Evolutionary conservation across 169 alveolate species (phyloP), one percentile per base, ranked within the genome.

Genomic region (Plasmodium ovale): DNA sequence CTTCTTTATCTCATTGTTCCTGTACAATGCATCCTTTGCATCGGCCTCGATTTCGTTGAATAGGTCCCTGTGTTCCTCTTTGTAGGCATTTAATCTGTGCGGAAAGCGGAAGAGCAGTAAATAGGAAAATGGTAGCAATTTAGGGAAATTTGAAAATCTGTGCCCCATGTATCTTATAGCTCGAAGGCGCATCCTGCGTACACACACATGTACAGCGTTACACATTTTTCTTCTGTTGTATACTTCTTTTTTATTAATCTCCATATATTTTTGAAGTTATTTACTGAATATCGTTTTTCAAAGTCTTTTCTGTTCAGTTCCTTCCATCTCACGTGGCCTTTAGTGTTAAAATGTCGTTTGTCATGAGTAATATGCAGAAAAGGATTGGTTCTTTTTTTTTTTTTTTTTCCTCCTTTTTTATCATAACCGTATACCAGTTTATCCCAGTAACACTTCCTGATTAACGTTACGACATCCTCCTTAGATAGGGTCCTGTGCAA

Each of bases 241-340:
- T 74, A 74, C 88, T 53, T 59, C 51, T 54, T 74, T 14, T 74
- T 59, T 39, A 74, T 74, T 29, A 62, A 21, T 74, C 88, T 74
- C 88, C 88, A 74, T 60, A 74, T 58, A 44, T 74, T 59, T 65
- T 74, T 74, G 33, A 74, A 74, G 19, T 72, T 59, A 51, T 74
- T 74, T 23, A 62, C 67, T 7, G 88, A 74, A 31, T 42, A 65
- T 6, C 64, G 51, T 25, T 42, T 54, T 25, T 35, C 42, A 21
- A 59, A 74, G 0, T 60, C 65, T 51, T 74, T 74, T 51, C 73
- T 74, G 51, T 74, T 53, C 19, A 74, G 60, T 5, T 59, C 64
- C 58, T 74, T 74, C 88, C 88, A 74, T n/a, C 42, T 59, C n/a
- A 74, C 88, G 35, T 59, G 58, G 10, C 88, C 88, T 74, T 25